A percentile compares a stretch with the other conserved stretches of the same genome.
phyloP scores from a whole-genome alignment of 1,284 basidiomycete species.

The Hemileia vastatrix region DNA sequence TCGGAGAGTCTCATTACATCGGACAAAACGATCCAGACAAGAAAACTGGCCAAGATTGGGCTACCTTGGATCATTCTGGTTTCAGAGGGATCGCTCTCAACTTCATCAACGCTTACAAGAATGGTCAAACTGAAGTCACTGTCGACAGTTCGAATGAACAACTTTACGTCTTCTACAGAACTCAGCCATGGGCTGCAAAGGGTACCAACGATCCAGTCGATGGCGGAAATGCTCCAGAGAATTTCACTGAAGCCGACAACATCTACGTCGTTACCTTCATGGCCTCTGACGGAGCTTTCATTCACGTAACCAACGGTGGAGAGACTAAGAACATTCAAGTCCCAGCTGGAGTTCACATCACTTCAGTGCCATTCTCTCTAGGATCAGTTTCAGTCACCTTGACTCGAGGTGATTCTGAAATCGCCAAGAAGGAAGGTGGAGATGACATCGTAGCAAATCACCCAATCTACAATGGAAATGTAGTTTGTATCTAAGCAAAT shows the following conservation, averaged over 20 bases:
- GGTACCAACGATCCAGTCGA: neutral
- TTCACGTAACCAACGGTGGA: neutral
- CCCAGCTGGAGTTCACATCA: neutral
- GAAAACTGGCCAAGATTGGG: constrained; percentile 38
- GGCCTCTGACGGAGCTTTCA: neutral
- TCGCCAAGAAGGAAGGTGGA: neutral
- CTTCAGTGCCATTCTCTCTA: neutral
- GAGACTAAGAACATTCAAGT: neutral
- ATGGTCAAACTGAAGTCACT: constrained; percentile 27
- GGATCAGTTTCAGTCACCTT: neutral
- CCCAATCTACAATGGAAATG: neutral
- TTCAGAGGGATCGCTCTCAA: neutral
- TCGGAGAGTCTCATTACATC: constrained; percentile 46
- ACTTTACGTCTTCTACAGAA: neutral
- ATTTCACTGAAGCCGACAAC: neutral
- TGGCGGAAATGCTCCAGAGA: neutral
- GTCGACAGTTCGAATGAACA: too few species aligned
- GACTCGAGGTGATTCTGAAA: neutral
- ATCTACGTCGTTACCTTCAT: neutral
- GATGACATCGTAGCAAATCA: neutral
- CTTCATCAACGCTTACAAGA: constrained; percentile 46
- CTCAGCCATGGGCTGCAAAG: neutral
- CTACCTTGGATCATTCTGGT: constrained; percentile 42
- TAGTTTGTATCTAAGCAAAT: neutral
- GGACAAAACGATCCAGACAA: constrained; percentile 27